Evolutionary conservation across 2,329 filamentous ascomycete genomes (phyloP), one percentile per base, ranked within the genome.

Genomic region (Trichoderma sp.): DNA sequence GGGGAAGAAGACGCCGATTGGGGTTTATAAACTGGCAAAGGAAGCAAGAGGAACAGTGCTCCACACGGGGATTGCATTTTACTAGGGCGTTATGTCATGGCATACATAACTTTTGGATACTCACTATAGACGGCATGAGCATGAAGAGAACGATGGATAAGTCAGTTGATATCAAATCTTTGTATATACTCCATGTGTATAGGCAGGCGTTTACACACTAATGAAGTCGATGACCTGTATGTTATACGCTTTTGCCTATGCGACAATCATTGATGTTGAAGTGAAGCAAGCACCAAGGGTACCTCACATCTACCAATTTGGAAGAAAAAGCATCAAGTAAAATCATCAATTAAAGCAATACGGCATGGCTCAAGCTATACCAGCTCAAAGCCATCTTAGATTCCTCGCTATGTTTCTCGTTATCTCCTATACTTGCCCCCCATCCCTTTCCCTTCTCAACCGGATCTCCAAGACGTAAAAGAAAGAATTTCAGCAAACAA

Each of bases 31-130:
- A 28, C 39, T 58, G 63, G 63, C 21, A 21, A 66, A 59, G 26
- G 63, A 59, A 66, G 39, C 63, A 51, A 59, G 39, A 66, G 54
- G 26, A 18, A 37, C 39, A 21, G 21, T 59, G 39, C 63, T 66
- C 63, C 63, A 66, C 54, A 51, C 63, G 63, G 63, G 54, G 54
- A 59, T 21, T 51, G 63, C 54, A 66, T 51, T 58, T 58, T 37
- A 59, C n/a, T 18, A 49, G 21, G 63, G 63, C 63, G 63, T 59
- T 66, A 30, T 21, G 28, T 51, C 10, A 13, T n/a, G 55, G 55
- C 63, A 51, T 59, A 28, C 39, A 21, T 39, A 39, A 16, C 16
- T 51, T 58, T 66, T 66, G 54, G 54, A 59, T 43, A 58, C 2
- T 58, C 30, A 24, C 52, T 59, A 66, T 66, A 66, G 63, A 66